Evolutionary conservation across 2,329 filamentous ascomycete species (phyloP), one percentile per base, ranked within the genome.

Genomic region (Penicillium fuscoglaucum): DNA sequence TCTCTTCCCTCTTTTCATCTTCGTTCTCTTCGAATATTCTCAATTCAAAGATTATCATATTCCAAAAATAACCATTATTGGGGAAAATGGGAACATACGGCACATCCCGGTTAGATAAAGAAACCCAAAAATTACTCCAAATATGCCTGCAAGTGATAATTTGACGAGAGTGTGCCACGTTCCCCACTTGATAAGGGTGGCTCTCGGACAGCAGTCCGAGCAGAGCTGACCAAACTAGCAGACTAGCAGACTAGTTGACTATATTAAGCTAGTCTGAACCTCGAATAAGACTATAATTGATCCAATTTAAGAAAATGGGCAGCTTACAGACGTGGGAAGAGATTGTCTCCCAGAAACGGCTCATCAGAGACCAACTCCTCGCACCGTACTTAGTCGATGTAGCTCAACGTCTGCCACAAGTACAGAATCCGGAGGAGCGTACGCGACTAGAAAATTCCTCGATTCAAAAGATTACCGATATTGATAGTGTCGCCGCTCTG

Each of bases 381-480:
- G 59, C 67, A 12, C 68, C 69, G 4, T 73, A 73, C 46, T 31
- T 72, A 40, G 61, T 67, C 29, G 52, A 74, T 60, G 7, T 70
- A 35, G 61, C 68, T 40, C 54, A 60, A 24, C 71, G 71, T 47
- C 19, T 50, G 3, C 65, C 69, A 26, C 67, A 55, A 21, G 57
- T 69, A n/a, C 39, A 63, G 9, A 46, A 62, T 39, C 67, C 71
- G 15, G 61, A 67, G 5, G 55, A 65, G 9, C 68, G 70, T 17
- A 67, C 63, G 58, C 59, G 53, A 12, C n/a, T 72, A n/a, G 51
- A 61, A 39, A 66, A 71, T 17, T 58, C 67, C 0, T 48, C 58
- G 17, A 24, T 63, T 6, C 66, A 73, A 40, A 56, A 61, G 46
- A 73, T 74, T 26, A 74, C 72, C 0, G 69, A 74, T 44, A 70